phyloP scores from a whole-genome alignment of 2,329 filamentous ascomycete genomes.

The Leptographium radiaticola region DNA sequence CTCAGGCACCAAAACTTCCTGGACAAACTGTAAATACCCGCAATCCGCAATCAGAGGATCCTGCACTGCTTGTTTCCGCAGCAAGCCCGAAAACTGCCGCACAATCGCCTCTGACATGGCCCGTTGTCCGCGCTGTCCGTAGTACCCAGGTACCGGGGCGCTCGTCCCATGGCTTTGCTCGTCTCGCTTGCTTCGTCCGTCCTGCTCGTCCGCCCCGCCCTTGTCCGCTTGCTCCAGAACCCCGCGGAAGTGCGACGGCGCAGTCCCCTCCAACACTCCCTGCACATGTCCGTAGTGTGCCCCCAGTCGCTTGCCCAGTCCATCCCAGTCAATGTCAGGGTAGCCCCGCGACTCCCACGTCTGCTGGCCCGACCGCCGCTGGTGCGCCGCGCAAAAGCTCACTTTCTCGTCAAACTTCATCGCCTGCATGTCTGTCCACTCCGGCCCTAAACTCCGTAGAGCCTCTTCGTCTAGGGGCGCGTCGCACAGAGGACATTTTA shows the following conservation, averaged over 20 bases:
- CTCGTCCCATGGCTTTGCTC: conserved; percentile 33
- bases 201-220: conserved; percentile 40
- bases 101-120: conserved; percentile 61
- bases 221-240: conserved; percentile 41
- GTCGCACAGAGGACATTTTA: conserved; percentile 54
- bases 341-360: conserved; percentile 43
- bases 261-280: conserved; percentile 42
- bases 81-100: conserved; percentile 39
- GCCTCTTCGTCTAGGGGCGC: conserved; percentile 40
- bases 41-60: conserved; percentile 55
- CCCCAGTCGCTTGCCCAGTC: conserved; percentile 44
- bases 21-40: conserved; percentile 56
- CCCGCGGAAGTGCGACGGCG: conserved; percentile 46
- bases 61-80: conserved; percentile 48
- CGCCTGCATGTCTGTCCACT: conserved; percentile 1
- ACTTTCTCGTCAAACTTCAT: conserved; percentile 46
- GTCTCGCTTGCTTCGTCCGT: background rate
- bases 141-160: conserved; percentile 68
- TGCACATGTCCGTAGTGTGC: conserved; percentile 42
- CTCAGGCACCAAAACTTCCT: conserved; percentile 68
- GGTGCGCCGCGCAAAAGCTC: conserved; percentile 52
- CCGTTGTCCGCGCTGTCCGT: conserved; percentile 61
- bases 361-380: conserved; percentile 36
- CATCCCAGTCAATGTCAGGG: conserved; percentile 57
- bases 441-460: conserved; percentile 24